phyloP scores from a whole-genome alignment of 2,329 filamentous ascomycete species.

The Alternaria sp. region DNA sequence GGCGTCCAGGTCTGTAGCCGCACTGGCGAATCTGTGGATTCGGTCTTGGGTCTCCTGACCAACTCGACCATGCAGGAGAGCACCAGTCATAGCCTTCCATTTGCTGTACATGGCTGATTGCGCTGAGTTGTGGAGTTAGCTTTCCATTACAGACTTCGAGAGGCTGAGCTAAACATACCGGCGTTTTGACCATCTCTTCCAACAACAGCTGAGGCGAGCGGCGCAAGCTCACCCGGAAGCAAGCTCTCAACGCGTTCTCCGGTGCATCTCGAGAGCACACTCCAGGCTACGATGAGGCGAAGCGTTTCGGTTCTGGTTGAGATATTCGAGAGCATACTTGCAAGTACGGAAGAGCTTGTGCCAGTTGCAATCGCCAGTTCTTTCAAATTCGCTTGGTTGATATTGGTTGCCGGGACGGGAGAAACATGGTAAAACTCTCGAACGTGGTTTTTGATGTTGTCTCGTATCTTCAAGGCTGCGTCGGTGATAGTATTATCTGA shows the following conservation, averaged over 20 bases:
- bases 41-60: slow-evolving; percentile 7
- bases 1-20: slow-evolving; percentile 21
- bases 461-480: slow-evolving; percentile 29
- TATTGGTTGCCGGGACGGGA: not conserved
- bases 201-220: not conserved
- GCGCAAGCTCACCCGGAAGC: slow-evolving; percentile 19
- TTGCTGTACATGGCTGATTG: slow-evolving; percentile 25
- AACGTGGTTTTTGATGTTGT: slow-evolving; percentile 35
- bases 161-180: not conserved
- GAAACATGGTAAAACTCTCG: slow-evolving; percentile 26
- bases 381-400: slow-evolving; percentile 11
- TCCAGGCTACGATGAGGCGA: slow-evolving; percentile 23
- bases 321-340: slow-evolving; percentile 10
- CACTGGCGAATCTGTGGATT: slow-evolving; percentile 11
- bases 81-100: slow-evolving; percentile 33
- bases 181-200: not conserved
- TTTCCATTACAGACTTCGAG: fast-evolving
- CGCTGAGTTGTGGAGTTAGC: slow-evolving; percentile 12
- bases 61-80: slow-evolving; percentile 20
- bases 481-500: slow-evolving; percentile 28
- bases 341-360: slow-evolving; percentile 4
- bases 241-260: slow-evolving; percentile 16
- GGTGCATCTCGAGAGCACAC: slow-evolving; percentile 22
- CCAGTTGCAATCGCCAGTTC: slow-evolving; percentile 16
- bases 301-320: slow-evolving; percentile 18